phyloP scores from a whole-genome alignment of 176 grass and related monocot genomes.

The Bolboschoenus planiculmis region DNA sequence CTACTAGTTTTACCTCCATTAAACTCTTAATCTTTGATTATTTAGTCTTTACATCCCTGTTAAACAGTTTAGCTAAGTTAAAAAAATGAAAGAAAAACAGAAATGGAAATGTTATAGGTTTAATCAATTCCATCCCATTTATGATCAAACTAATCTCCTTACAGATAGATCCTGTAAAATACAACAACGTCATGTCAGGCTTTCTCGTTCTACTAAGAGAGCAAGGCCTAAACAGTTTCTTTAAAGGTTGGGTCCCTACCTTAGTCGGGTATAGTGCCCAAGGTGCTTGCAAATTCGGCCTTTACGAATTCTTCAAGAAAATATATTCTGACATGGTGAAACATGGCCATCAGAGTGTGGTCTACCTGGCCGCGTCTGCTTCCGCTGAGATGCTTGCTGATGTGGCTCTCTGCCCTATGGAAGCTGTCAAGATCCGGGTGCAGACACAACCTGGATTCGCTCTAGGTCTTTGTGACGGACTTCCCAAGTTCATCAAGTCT shows the following conservation, averaged over 20 bases:
- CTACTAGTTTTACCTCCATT: not conserved
- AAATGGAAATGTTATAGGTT: not conserved
- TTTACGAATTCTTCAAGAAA: slow-evolving; percentile 93
- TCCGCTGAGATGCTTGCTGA: slow-evolving; percentile 79
- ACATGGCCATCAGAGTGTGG: slow-evolving; percentile 40
- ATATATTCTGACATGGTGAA: slow-evolving; percentile 57
- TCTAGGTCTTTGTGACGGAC: slow-evolving; percentile 51
- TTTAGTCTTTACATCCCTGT: not conserved
- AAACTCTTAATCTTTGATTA: not conserved
- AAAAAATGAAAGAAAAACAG: not conserved
- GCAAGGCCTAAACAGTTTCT: slow-evolving; percentile 67
- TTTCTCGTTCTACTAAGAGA: slow-evolving; percentile 58
- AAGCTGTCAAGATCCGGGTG: slow-evolving; percentile 79
- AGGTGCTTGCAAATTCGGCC: slow-evolving; percentile 84
- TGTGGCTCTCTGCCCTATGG: slow-evolving; percentile 82
- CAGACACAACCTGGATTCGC: slow-evolving; percentile 76
- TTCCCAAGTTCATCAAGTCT: slow-evolving; percentile 63
- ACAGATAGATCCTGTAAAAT: slow-evolving; percentile 80
- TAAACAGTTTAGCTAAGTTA: not conserved
- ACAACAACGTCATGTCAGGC: slow-evolving; percentile 46
- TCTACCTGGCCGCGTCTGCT: slow-evolving; percentile 68
- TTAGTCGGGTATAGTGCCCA: slow-evolving; percentile 77
- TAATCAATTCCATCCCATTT: not conserved
- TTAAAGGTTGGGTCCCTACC: slow-evolving; percentile 84
- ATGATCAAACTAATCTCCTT: slow-evolving; percentile 15